Evolutionary conservation across 208 protist genomes (phyloP).

Genomic region (Acanthamoeba culbertsoni): DNA sequence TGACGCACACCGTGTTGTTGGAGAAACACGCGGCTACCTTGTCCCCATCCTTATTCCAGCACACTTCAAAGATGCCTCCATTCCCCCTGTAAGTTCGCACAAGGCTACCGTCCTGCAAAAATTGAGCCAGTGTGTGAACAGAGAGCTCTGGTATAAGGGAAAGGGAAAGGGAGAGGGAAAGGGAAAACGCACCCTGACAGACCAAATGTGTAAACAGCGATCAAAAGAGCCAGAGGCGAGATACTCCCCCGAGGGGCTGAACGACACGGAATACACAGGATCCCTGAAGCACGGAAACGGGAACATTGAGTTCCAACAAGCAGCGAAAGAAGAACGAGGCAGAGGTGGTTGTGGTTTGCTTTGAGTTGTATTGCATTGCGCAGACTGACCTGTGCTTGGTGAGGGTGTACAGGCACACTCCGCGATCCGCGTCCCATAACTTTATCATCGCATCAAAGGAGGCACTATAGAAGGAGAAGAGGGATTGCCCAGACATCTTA

Average conservation of each 20-base stretch:
- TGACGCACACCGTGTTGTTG: slow-evolving; percentile 74
- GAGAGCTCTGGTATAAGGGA: neutral
- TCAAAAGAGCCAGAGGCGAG: slow-evolving; percentile 87
- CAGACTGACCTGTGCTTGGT: slow-evolving; percentile 69
- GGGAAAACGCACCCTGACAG: slow-evolving; percentile 63
- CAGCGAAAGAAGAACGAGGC: neutral
- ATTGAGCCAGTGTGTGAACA: neutral
- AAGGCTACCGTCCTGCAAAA: slow-evolving; percentile 74
- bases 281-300: slow-evolving; percentile 58
- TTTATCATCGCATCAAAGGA: slow-evolving; percentile 84
- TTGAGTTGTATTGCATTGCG: too few species aligned
- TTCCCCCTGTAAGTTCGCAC: slow-evolving; percentile 82
- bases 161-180: neutral
- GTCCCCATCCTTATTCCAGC: slow-evolving; percentile 81
- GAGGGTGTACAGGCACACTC: slow-evolving; percentile 76
- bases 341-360: too few species aligned
- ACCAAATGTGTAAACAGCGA: slow-evolving; percentile 85
- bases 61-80: slow-evolving; percentile 89
- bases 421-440: slow-evolving; percentile 80
- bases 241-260: slow-evolving; percentile 84
- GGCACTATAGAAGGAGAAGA: slow-evolving; percentile 62
- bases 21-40: slow-evolving; percentile 80
- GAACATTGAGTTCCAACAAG: neutral
- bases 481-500: neutral
- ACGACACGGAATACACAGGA: slow-evolving; percentile 86